Base-by-base conservation (phyloP, 2,329 filamentous ascomycete species). In the Botrytis fragariae region DNA sequence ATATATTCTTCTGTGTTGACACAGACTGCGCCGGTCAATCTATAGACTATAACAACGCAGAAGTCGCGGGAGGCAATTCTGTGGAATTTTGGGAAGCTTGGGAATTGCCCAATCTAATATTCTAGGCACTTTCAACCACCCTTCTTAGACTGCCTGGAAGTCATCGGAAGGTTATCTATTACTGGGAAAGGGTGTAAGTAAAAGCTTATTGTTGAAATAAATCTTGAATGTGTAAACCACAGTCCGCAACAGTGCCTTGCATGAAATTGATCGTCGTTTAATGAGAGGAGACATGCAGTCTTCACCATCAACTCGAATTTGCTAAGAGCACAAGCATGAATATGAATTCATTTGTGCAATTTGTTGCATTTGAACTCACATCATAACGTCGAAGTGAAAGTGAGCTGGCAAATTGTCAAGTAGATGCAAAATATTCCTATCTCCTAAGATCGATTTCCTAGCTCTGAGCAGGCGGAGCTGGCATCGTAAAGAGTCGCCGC, bases 191-290 rank as follows among this genome's bases (percentile, higher is more conserved):
- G 5, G 2, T 54, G 45, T 48, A 48, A 7, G n/a, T 54, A n/a
- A n/a, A 51, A 54, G 10, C 12, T 14, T 14, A 3, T n/a, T n/a
- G 8, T 14, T 10, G 4, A 51, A 16, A 51, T 1, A n/a, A n/a
- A n/a, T 14, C 12, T 51, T 7, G 12, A n/a, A 54, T 14, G 10
- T 14, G 12, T 5, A 14, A 16, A 14, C 14, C 10, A 25, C 9
- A 16, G 10, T 54, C 0, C 4, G 12, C 25, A n/a, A 54, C 3
- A n/a, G 12, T n/a, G 10, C 48, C 0, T 54, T 54, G 1, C 12
- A 54, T n/a, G 12, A 54, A n/a, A 51, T 1, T 4, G 0, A 10
- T n/a, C 0, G 0, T 14, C 22, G 0, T n/a, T n/a, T 2, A n/a
- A n/a, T 6, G 4, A 51, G 10, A n/a, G 10, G 25, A n/a, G 25